These are phyloP conservation scores for Candida xiaguanensis DNA, from an alignment of 805 yeast genomes.

Conservation along the genomic window DNA sequence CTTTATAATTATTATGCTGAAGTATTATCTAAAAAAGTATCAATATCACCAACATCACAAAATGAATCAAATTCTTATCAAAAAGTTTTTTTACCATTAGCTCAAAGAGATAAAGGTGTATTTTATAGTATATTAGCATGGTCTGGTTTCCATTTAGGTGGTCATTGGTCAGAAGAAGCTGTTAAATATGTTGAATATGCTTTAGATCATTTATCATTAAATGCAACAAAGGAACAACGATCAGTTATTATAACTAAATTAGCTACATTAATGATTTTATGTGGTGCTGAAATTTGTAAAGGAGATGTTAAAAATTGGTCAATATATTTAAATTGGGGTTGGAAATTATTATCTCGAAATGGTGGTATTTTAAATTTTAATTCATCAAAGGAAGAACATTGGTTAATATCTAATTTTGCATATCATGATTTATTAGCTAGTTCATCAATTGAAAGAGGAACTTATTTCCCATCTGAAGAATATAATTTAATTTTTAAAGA, in stretches of 20 bases:
- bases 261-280: constrained; percentile 63
- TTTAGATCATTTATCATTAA: constrained; percentile 32
- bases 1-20: constrained; percentile 50
- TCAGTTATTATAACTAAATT: constrained; percentile 42
- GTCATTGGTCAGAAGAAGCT: constrained; percentile 47
- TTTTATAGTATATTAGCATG: constrained; percentile 51
- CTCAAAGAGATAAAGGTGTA: constrained; percentile 48
- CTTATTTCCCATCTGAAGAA: constrained; percentile 60
- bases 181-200: constrained; percentile 46
- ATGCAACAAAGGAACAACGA: constrained; percentile 17
- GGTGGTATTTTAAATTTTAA: constrained; percentile 61
- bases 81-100: constrained; percentile 52
- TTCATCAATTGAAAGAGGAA: constrained; percentile 54
- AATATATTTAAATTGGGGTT: constrained; percentile 60
- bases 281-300: constrained; percentile 79
- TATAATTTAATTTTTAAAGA: constrained; percentile 51
- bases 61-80: constrained; percentile 48
- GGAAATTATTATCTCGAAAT: constrained; percentile 52
- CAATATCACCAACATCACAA: constrained; percentile 44
- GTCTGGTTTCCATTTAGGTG: constrained; percentile 51
- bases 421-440: constrained; percentile 75
- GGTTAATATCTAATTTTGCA: constrained; percentile 74
- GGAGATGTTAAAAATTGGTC: constrained; percentile 82
- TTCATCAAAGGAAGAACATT: constrained; percentile 56
- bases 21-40: constrained; percentile 38